Evolutionary conservation across 441 rosid genomes (phyloP).

Genomic region (Pelargonium myrrhifolium): DNA sequence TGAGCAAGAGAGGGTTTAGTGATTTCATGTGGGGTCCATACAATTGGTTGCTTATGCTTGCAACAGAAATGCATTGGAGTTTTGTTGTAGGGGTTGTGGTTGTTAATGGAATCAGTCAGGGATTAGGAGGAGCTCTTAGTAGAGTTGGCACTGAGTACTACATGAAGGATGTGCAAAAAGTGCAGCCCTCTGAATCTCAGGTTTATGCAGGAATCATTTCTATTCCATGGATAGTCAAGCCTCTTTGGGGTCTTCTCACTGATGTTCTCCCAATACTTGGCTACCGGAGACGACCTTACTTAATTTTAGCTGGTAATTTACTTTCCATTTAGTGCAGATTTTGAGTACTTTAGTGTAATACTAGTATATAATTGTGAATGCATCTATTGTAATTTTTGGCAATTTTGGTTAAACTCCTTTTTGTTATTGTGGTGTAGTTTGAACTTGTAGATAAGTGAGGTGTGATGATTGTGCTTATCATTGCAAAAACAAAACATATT

Average conservation of each 20-base stretch:
- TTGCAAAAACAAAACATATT: too few species aligned
- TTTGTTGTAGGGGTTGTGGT: conserved; percentile 78
- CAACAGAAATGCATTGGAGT: conserved; percentile 82
- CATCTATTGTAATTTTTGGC: not conserved
- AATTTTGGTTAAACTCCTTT: not conserved
- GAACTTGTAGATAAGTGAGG: not conserved
- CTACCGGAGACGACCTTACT: conserved; percentile 75
- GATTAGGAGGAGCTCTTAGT: conserved; percentile 73
- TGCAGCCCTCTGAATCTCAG: conserved; percentile 91
- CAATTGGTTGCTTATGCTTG: conserved; percentile 71
- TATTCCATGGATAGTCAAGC: conserved; percentile 92
- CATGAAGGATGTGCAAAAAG: conserved; percentile 96
- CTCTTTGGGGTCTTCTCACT: conserved; percentile 93
- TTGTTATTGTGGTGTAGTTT: not conserved
- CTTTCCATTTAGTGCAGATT: conserved; percentile 9
- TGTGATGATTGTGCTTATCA: not conserved
- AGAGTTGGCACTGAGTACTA: conserved; percentile 84
- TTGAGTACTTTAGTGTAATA: not conserved
- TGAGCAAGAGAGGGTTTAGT: conserved; percentile 18
- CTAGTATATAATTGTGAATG: not conserved
- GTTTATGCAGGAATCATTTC: conserved; percentile 59
- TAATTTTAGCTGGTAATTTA: conserved; percentile 48
- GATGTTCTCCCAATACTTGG: conserved; percentile 83
- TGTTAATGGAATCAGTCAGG: conserved; percentile 81
- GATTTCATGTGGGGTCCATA: conserved; percentile 44